Conservation (phyloP, 305 asterid species). For the Solanum aculeatissimum region DNA sequence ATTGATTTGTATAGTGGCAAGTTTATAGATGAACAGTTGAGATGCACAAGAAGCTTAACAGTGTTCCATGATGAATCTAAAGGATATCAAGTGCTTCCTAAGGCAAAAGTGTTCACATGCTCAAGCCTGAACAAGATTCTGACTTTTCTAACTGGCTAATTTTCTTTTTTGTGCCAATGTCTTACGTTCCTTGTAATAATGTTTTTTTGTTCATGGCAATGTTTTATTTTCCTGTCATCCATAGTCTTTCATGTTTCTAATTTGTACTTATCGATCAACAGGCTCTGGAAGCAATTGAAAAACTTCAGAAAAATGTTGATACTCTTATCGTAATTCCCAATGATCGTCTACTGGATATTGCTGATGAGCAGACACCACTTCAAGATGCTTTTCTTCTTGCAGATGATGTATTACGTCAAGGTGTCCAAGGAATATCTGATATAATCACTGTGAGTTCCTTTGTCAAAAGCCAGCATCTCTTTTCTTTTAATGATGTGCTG, state of each 20-base stretch:
- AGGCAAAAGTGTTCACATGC: not conserved
- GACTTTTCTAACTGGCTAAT: not conserved
- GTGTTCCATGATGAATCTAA: not conserved
- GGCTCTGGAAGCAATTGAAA: slow-evolving; percentile 96
- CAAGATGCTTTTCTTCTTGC: slow-evolving; percentile 98
- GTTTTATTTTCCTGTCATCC: not conserved
- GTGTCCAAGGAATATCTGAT: slow-evolving; percentile 96
- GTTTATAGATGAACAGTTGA: not conserved
- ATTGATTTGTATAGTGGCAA: not conserved
- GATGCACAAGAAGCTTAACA: not conserved
- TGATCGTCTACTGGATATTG: slow-evolving; percentile 85
- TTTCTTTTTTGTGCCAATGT: not conserved
- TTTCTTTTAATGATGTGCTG: not conserved
- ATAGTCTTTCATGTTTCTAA: not conserved
- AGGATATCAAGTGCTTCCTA: not conserved
- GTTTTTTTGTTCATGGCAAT: not conserved
- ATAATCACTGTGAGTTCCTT: slow-evolving; percentile 67
- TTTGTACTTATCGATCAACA: slow-evolving; percentile 1
- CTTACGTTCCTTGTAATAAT: not conserved
- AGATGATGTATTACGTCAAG: slow-evolving; percentile 94
- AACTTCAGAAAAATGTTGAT: slow-evolving; percentile 88
- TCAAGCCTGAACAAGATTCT: not conserved
- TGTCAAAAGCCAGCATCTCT: not conserved
- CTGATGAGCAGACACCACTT: slow-evolving; percentile 84
- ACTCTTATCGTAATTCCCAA: slow-evolving; percentile 94